phyloP scores from a whole-genome alignment of 495 filamentous ascomycete species.

The Arthonia radiata region DNA sequence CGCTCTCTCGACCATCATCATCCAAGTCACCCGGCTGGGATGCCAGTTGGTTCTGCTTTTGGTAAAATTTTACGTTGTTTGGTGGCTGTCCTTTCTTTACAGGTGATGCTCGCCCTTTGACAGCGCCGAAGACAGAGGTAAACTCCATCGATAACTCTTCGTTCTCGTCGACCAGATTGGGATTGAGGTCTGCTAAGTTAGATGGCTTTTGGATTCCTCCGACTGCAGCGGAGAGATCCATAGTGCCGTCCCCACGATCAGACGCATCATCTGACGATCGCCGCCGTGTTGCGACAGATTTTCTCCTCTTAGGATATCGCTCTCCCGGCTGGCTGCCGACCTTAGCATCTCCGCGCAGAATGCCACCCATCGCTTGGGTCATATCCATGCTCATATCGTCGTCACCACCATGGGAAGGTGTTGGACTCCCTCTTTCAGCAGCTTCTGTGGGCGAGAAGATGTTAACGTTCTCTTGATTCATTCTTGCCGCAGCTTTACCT shows the following conservation, averaged over 20 bases:
- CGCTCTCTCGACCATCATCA: slow-evolving; percentile 19
- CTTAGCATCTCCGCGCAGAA: slow-evolving; percentile 12
- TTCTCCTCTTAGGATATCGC: slow-evolving; percentile 1
- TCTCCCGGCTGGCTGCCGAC: not conserved
- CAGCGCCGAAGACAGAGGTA: slow-evolving; percentile 44
- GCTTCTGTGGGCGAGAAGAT: slow-evolving; percentile 19
- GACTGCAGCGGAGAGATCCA: slow-evolving; percentile 17
- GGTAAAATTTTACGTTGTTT: slow-evolving; percentile 8
- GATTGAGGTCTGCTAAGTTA: too few species aligned
- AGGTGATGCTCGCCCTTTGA: too few species aligned
- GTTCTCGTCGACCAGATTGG: slow-evolving; percentile 28
- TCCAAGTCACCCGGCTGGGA: slow-evolving; percentile 10
- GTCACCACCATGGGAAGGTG: slow-evolving; percentile 5
- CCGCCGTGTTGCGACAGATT: slow-evolving; percentile 1
- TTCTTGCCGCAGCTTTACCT: not conserved
- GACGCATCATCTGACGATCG: slow-evolving; percentile 7
- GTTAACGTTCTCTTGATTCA: slow-evolving; percentile 33
- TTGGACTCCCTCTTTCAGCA: slow-evolving; percentile 4
- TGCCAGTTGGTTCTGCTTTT: slow-evolving; percentile 10
- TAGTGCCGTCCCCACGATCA: slow-evolving; percentile 12
- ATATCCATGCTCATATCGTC: slow-evolving; percentile 28
- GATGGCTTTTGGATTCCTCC: slow-evolving; percentile 13
- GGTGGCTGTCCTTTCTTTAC: too few species aligned
- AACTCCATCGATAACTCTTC: slow-evolving; percentile 68
- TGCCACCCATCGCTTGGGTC: slow-evolving; percentile 29